Conservation (phyloP, 1,284 basidiomycete genomes). For the Moniliophthora roreri region DNA sequence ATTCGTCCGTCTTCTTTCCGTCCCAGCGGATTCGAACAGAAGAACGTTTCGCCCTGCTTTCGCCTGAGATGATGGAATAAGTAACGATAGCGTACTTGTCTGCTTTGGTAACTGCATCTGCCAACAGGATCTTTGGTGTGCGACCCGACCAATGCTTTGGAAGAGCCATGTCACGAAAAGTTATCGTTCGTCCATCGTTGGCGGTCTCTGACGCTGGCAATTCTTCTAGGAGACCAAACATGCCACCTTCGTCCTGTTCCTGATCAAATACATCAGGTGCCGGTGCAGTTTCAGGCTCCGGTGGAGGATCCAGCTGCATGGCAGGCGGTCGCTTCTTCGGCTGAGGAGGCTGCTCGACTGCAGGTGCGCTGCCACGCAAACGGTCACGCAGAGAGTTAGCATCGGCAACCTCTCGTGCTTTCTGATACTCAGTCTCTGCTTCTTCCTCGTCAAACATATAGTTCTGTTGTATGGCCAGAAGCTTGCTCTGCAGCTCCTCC, state of each 20-base stretch:
- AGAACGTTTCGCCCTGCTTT: slow-evolving; percentile 71
- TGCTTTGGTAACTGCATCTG: slow-evolving; percentile 62
- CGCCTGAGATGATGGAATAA: slow-evolving; percentile 65
- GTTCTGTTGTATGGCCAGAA: slow-evolving; percentile 59
- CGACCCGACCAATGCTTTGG: slow-evolving; percentile 82
- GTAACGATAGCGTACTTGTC: slow-evolving; percentile 77
- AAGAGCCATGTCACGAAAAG: slow-evolving; percentile 73
- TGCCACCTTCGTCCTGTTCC: slow-evolving; percentile 56
- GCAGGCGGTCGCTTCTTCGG: slow-evolving; percentile 24
- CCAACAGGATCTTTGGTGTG: slow-evolving; percentile 69
- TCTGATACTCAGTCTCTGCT: slow-evolving; percentile 59
- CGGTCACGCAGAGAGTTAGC: slow-evolving; percentile 50
- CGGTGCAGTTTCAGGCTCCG: slow-evolving; percentile 6
- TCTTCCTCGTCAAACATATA: slow-evolving; percentile 79
- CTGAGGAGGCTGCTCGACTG: slow-evolving; percentile 7
- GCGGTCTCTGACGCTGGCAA: slow-evolving; percentile 54
- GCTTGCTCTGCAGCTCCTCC: slow-evolving; percentile 46
- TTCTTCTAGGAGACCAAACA: slow-evolving; percentile 81
- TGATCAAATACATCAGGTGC: slow-evolving; percentile 45
- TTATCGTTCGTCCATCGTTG: slow-evolving; percentile 55
- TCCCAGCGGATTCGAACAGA: slow-evolving; percentile 76
- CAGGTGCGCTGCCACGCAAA: slow-evolving; percentile 40
- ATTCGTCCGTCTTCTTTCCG: slow-evolving; percentile 61
- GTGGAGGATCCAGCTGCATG: slow-evolving; percentile 18
- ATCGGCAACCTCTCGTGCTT: slow-evolving; percentile 56